Percentiles rank a stretch among this genome's conserved stretches.
Evolutionary conservation across 208 protist genomes (phyloP).

Genomic region (Balamuthia mandrillaris): DNA sequence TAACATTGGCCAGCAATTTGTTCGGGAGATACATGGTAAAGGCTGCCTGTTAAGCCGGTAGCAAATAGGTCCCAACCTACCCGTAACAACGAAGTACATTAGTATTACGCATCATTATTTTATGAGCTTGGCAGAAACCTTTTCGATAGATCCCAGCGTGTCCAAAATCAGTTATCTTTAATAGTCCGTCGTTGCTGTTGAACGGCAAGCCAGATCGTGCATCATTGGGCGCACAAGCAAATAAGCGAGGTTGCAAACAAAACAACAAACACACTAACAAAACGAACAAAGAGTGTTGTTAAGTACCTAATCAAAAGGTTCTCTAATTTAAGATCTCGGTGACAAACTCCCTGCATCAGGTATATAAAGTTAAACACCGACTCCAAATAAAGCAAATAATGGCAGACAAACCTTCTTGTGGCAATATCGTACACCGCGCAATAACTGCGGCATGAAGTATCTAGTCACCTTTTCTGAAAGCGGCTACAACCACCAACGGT

Average conservation of each 20-base stretch:
- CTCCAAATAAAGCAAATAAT: neutral
- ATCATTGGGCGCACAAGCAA: neutral
- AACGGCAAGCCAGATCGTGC: neutral
- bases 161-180: constrained; percentile 42
- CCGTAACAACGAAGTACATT: no score
- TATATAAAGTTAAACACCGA: neutral
- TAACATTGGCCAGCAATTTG: constrained; percentile 41
- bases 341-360: constrained; percentile 5
- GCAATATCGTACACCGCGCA: constrained; percentile 36
- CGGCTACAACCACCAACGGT: neutral
- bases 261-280: neutral
- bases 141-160: constrained; percentile 37
- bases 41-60: constrained; percentile 14
- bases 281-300: neutral
- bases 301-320: constrained; percentile 48
- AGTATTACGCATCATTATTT: no score
- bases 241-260: neutral
- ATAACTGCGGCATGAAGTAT: constrained; percentile 42
- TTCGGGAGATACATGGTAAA: constrained; percentile 46
- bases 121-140: no score
- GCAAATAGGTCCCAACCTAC: constrained; percentile 44
- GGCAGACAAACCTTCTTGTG: constrained; percentile 10
- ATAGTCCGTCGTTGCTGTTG: neutral
- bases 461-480: constrained; percentile 25
- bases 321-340: constrained; percentile 46